Percentiles rank a stretch among this genome's conserved stretches.
phyloP scores from a whole-genome alignment of 2,329 filamentous ascomycete genomes.

The Botrytis elliptica region DNA sequence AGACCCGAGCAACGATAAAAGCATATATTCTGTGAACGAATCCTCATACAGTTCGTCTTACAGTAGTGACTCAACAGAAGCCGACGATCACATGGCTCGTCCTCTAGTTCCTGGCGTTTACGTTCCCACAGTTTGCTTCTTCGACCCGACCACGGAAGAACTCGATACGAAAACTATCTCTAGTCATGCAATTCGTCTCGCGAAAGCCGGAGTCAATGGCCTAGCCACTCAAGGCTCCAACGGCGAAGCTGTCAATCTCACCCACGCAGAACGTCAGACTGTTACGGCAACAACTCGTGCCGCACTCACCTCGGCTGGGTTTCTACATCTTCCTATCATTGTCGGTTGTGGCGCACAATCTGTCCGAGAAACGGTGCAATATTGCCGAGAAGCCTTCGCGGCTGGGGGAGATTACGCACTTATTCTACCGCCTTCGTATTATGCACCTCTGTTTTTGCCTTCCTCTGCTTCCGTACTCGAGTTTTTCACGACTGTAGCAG shows the following conservation, averaged over 20 bases:
- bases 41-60: conserved; percentile 44
- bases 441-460: conserved; percentile 56
- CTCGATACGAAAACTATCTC: conserved; percentile 58
- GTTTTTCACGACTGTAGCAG: conserved; percentile 60
- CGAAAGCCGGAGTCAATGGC: conserved; percentile 58
- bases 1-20: conserved; percentile 30
- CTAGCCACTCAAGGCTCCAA: conserved; percentile 66
- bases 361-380: conserved; percentile 62
- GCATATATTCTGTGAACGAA: conserved; percentile 41
- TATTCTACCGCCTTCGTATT: conserved; percentile 67
- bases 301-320: conserved; percentile 59
- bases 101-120: conserved; percentile 59
- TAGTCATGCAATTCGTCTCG: conserved; percentile 53
- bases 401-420: conserved; percentile 67
- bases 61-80: conserved; percentile 42
- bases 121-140: conserved; percentile 74
- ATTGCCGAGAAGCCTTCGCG: conserved; percentile 61
- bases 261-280: conserved; percentile 58
- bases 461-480: conserved; percentile 49
- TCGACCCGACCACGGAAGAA: conserved; percentile 62
- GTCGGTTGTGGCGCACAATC: conserved; percentile 67
- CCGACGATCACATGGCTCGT: conserved; percentile 40
- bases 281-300: conserved; percentile 60
- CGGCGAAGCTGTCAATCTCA: conserved; percentile 65
- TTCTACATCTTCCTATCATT: conserved; percentile 58